Evolutionary conservation across 2,329 filamentous ascomycete species (phyloP).

Genomic region (Trichothecium sympodiale): DNA sequence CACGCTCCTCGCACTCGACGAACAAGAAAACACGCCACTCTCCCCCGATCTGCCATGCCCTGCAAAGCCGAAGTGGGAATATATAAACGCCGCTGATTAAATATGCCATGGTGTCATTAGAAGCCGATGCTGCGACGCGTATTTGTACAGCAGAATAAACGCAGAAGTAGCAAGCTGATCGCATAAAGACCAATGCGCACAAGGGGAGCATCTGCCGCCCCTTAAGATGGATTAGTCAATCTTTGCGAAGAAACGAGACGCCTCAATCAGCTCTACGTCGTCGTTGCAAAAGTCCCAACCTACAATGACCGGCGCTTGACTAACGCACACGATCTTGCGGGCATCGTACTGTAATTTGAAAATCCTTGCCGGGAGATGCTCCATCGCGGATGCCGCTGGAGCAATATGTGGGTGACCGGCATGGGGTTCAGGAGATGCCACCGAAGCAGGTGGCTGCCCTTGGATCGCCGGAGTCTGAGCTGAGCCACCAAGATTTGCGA

Average conservation of each 20-base stretch:
- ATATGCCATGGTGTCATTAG: no score
- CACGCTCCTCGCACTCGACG: no score
- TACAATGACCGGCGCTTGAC: conserved; percentile 81
- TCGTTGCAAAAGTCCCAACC: conserved; percentile 96
- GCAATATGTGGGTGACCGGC: no score
- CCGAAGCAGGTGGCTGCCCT: no score
- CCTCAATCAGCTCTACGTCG: conserved; percentile 69
- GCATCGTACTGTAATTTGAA: conserved; percentile 98
- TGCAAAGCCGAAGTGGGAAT: no score
- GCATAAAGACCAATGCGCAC: neutral
- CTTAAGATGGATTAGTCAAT: conserved; percentile 25
- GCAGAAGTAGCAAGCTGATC: neutral
- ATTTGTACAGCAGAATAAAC: neutral
- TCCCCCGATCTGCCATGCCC: neutral
- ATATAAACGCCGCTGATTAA: no score
- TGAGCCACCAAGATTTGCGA: no score
- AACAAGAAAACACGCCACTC: neutral
- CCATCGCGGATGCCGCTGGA: conserved; percentile 29
- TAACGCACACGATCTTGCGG: conserved; percentile 86
- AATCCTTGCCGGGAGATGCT: conserved; percentile 50
- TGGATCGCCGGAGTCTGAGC: no score
- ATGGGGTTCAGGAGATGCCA: no score
- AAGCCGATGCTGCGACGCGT: neutral
- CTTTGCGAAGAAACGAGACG: conserved; percentile 64
- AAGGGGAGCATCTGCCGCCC: neutral